A percentile compares a stretch with the other conserved stretches of the same genome.
phyloP scores from a whole-genome alignment of 805 yeast species.

The Blastobotrys robertii region DNA sequence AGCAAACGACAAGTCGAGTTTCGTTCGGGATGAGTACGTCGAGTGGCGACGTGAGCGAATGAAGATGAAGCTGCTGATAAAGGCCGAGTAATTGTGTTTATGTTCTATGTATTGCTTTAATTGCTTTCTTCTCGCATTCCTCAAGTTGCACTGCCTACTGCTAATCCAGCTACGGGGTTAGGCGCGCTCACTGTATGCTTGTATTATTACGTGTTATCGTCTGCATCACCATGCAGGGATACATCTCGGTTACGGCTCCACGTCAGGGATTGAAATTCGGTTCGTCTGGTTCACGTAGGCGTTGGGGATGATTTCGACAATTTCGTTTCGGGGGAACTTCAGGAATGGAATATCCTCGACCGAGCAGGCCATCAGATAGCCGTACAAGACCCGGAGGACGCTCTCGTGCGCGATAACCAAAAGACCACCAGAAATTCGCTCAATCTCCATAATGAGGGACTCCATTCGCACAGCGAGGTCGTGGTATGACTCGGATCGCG shows the following conservation, averaged over 20 bases:
- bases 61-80: slow-evolving; percentile 20
- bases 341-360: slow-evolving; percentile 78
- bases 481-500: slow-evolving; percentile 91
- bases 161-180: background rate
- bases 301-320: slow-evolving; percentile 78
- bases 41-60: slow-evolving; percentile 23
- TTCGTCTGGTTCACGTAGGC: slow-evolving; percentile 43
- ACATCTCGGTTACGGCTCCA: slow-evolving; percentile 10
- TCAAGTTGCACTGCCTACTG: too few relatives aligned
- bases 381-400: slow-evolving; percentile 79
- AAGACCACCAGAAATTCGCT: slow-evolving; percentile 71
- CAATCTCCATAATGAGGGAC: slow-evolving; percentile 88
- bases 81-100: slow-evolving; percentile 11
- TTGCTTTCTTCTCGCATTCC: background rate
- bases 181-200: too few relatives aligned
- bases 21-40: slow-evolving; percentile 24
- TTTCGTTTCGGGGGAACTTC: slow-evolving; percentile 68
- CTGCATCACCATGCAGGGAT: background rate
- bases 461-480: slow-evolving; percentile 92
- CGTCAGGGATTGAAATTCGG: slow-evolving; percentile 17
- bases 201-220: background rate
- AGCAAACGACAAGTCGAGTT: slow-evolving; percentile 23
- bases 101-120: background rate
- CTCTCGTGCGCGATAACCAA: slow-evolving; percentile 90
- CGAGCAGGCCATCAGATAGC: slow-evolving; percentile 87